phyloP scores from a whole-genome alignment of 2,329 filamentous ascomycete species.

The Xylariales sp. region DNA sequence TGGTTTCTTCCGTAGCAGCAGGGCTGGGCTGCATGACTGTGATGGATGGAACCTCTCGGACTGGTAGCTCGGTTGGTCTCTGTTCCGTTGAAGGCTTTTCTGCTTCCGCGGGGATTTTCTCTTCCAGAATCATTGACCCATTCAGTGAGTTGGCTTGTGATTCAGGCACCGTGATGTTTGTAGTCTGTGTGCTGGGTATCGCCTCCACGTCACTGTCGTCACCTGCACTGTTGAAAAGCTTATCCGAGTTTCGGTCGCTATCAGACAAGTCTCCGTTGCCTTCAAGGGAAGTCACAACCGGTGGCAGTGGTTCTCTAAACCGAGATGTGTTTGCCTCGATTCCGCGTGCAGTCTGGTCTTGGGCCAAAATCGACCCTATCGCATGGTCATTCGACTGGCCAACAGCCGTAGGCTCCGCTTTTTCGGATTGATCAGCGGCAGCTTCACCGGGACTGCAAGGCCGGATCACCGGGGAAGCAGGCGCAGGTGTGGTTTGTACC shows the following conservation, averaged over 20 bases:
- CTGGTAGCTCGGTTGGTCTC: not conserved
- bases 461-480: conserved; percentile 22
- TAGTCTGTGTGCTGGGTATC: conserved; percentile 14
- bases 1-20: conserved; percentile 15
- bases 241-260: conserved; percentile 39
- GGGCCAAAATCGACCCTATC: conserved; percentile 49
- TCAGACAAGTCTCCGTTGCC: conserved; percentile 60
- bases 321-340: conserved; percentile 53
- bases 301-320: conserved; percentile 62
- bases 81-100: conserved; percentile 3
- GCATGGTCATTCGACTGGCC: conserved; percentile 56
- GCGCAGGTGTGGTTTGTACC: conserved; percentile 21
- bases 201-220: conserved; percentile 14
- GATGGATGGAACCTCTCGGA: conserved; percentile 35
- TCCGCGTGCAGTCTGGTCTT: conserved; percentile 49
- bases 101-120: conserved; percentile 11
- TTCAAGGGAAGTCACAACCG: conserved; percentile 66
- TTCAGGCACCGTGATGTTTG: conserved; percentile 17
- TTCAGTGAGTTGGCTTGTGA: conserved; percentile 12
- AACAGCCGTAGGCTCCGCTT: conserved; percentile 30
- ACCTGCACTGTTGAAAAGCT: conserved; percentile 16
- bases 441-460: conserved; percentile 20
- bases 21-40: conserved; percentile 42
- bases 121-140: conserved; percentile 12
- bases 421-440: conserved; percentile 18